phyloP scores from a whole-genome alignment of 2,329 filamentous ascomycete species.

The Colletotrichum gloeosporioides region DNA sequence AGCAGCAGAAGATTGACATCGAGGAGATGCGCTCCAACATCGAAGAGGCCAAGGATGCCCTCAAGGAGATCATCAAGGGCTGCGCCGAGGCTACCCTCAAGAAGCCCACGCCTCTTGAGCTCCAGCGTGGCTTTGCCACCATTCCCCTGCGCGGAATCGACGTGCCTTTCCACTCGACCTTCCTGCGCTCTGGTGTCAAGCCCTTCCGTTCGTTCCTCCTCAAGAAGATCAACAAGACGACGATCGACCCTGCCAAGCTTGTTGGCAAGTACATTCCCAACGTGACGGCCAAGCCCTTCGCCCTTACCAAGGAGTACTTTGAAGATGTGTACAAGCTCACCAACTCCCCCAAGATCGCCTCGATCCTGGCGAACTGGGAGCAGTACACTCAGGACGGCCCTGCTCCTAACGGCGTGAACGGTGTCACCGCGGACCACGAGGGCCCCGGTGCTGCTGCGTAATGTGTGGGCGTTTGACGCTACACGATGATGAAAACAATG shows the following conservation, averaged over 20 bases:
- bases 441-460: constrained; percentile 47
- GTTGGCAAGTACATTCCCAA: constrained; percentile 99
- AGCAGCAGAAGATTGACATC: constrained; percentile 96
- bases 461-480: constrained; percentile 17
- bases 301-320: constrained; percentile 97
- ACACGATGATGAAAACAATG: background rate
- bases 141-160: constrained; percentile 98
- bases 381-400: constrained; percentile 65
- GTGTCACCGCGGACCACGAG: constrained; percentile 40
- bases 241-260: constrained; percentile 95
- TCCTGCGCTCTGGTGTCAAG: constrained; percentile 97
- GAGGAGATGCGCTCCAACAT: constrained; percentile 88
- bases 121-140: constrained; percentile 94
- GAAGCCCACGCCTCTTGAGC: constrained; percentile 87
- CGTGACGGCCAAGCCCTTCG: constrained; percentile 94
- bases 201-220: constrained; percentile 97
- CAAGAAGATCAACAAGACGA: constrained; percentile 99
- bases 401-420: constrained; percentile 40
- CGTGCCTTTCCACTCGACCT: constrained; percentile 98
- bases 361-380: constrained; percentile 87
- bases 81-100: constrained; percentile 85
- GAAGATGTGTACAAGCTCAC: constrained; percentile 97
- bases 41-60: constrained; percentile 88
- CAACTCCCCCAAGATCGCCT: constrained; percentile 78
- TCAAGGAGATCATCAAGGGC: constrained; percentile 89